phyloP scores from a whole-genome alignment of 108 stramenopile genomes.

The Nannochloropsis salina region DNA sequence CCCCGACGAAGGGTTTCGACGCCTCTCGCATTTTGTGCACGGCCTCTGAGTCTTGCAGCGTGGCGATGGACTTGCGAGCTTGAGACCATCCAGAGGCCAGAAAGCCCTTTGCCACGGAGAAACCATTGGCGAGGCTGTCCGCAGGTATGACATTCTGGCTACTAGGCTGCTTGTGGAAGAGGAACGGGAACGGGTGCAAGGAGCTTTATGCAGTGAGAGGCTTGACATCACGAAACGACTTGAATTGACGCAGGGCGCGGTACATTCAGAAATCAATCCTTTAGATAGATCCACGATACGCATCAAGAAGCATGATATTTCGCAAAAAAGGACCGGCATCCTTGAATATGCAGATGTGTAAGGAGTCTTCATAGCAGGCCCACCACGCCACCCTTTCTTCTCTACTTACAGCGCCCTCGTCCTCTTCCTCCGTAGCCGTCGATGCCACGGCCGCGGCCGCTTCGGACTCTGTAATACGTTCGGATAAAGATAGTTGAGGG shows the following conservation, averaged over 20 bases:
- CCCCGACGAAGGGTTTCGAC: neutral
- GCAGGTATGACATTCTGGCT: conserved; percentile 1
- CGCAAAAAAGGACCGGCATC: neutral
- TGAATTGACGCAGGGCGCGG: too few relatives aligned
- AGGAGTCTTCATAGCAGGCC: neutral
- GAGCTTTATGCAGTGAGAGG: neutral
- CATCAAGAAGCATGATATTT: too few relatives aligned
- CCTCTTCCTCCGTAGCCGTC: conserved; percentile 11
- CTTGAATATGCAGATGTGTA: neutral
- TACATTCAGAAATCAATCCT: too few relatives aligned
- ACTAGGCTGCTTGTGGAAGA: neutral
- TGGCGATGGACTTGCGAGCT: neutral
- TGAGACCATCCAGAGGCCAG: neutral
- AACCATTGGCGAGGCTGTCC: neutral
- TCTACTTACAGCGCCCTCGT: neutral
- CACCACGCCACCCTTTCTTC: neutral
- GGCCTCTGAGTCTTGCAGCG: neutral
- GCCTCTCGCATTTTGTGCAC: neutral
- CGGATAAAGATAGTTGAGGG: too few relatives aligned
- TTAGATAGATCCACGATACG: too few relatives aligned
- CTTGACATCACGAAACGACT: too few relatives aligned
- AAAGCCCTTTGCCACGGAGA: neutral
- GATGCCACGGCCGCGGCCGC: neutral
- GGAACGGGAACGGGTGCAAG: neutral
- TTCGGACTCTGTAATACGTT: neutral